Evolutionary conservation across 768 basidiomycete species (phyloP).

Genomic region (Galerina sulciceps): DNA sequence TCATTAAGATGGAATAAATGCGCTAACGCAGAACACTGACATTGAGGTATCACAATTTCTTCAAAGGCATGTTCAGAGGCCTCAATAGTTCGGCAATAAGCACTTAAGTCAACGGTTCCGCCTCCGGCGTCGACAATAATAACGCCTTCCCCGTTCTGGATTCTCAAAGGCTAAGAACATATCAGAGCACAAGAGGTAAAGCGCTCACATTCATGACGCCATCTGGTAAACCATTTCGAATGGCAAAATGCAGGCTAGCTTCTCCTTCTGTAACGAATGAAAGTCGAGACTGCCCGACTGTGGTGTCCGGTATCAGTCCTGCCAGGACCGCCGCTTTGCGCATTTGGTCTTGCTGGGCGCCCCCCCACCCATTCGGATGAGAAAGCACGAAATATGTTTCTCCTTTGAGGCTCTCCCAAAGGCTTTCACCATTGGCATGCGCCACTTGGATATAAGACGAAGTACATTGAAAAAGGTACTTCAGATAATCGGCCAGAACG

Average conservation of each 20-base stretch:
- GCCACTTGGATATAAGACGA: constrained; percentile 41
- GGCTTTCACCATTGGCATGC: constrained; percentile 37
- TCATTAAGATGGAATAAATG: neutral
- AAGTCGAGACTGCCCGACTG: constrained; percentile 44
- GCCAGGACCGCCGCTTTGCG: constrained; percentile 53
- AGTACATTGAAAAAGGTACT: constrained; percentile 42
- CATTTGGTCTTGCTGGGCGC: constrained; percentile 56
- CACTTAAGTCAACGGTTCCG: constrained; percentile 61
- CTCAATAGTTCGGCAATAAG: constrained; percentile 40
- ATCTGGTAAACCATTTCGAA: constrained; percentile 41
- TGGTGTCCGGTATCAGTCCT: constrained; percentile 47
- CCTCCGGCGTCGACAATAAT: constrained; percentile 64
- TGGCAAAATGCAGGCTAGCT: constrained; percentile 61
- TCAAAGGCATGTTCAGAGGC: constrained; percentile 33
- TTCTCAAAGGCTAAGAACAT: too few species aligned
- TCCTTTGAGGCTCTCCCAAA: constrained; percentile 39
- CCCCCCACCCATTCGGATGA: constrained; percentile 66
- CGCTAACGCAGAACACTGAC: constrained; percentile 27
- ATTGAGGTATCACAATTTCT: constrained; percentile 51
- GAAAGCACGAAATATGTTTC: constrained; percentile 45
- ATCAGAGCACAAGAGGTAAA: too few species aligned
- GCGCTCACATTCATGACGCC: constrained; percentile 34
- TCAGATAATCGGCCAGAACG: constrained; percentile 47
- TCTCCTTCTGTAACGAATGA: constrained; percentile 68
- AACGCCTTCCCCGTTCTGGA: constrained; percentile 14